A percentile compares a stretch with the other conserved stretches of the same genome.
phyloP scores from a whole-genome alignment of 345 rosid species.

The Luvunga scandens region DNA sequence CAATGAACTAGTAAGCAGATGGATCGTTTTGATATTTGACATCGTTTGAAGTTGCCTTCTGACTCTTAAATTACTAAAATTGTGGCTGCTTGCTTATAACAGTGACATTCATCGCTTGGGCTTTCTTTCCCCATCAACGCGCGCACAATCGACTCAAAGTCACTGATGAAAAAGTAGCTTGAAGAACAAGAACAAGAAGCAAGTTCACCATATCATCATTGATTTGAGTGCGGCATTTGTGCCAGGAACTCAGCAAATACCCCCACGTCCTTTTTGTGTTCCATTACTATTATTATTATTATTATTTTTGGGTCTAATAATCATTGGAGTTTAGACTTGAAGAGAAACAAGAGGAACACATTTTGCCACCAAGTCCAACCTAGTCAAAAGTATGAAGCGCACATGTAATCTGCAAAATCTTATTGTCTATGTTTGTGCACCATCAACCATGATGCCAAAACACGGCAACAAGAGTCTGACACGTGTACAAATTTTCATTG shows the following conservation, averaged over 20 bases:
- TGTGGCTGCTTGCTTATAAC: not conserved
- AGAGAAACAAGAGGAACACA: not conserved
- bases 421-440: not conserved
- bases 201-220: not conserved
- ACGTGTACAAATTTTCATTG: not conserved
- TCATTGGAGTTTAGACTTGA: not conserved
- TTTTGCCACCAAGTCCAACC: not conserved
- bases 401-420: not conserved
- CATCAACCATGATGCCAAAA: not conserved
- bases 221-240: constrained; percentile 10
- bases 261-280: not conserved
- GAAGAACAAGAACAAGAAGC: not conserved
- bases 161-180: not conserved
- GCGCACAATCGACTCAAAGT: not conserved
- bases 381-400: not conserved
- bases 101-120: not conserved
- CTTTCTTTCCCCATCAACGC: not conserved
- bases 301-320: not conserved
- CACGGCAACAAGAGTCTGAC: not conserved
- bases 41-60: not conserved
- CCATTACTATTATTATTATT: too few species aligned
- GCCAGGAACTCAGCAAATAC: not conserved
- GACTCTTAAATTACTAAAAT: not conserved
- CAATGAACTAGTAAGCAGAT: not conserved
- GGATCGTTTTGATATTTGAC: not conserved